phyloP scores from a whole-genome alignment of 2,329 filamentous ascomycete species.

The Ascochyta koolunga region DNA sequence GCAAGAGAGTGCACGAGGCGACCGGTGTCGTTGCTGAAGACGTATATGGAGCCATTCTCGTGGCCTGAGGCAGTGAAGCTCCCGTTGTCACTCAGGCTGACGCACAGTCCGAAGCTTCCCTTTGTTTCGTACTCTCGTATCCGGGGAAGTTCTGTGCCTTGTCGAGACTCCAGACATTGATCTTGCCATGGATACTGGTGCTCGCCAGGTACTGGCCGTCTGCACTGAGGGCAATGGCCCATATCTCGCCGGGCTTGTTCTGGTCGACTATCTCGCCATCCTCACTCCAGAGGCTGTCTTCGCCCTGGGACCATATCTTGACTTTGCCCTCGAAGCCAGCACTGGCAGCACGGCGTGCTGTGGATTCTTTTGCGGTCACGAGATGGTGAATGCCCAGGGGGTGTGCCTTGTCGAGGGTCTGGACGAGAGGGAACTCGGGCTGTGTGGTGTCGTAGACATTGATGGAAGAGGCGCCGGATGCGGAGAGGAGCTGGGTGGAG shows the following conservation, averaged over 20 bases:
- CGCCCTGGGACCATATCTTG: slow-evolving; percentile 75
- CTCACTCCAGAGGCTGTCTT: slow-evolving; percentile 59
- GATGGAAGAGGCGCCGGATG: slow-evolving; percentile 81
- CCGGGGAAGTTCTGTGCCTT: slow-evolving; percentile 63
- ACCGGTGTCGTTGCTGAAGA: slow-evolving; percentile 92
- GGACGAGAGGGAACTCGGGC: slow-evolving; percentile 74
- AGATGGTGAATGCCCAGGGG: slow-evolving; percentile 91
- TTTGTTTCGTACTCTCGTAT: slow-evolving; percentile 89
- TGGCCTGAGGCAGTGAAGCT: slow-evolving; percentile 89
- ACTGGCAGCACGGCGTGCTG: slow-evolving; percentile 68
- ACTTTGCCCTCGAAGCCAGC: slow-evolving; percentile 89
- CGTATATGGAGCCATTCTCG: slow-evolving; percentile 87
- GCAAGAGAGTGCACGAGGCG: slow-evolving; percentile 84
- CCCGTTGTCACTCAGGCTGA: slow-evolving; percentile 81
- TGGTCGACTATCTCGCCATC: slow-evolving; percentile 56
- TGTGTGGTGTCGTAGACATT: slow-evolving; percentile 78
- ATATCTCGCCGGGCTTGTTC: slow-evolving; percentile 73
- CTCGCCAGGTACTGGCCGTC: slow-evolving; percentile 85
- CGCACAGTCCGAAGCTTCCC: slow-evolving; percentile 86
- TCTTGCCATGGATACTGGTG: slow-evolving; percentile 83
- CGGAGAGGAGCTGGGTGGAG: slow-evolving; percentile 75
- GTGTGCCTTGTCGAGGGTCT: slow-evolving; percentile 81
- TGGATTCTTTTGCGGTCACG: slow-evolving; percentile 71
- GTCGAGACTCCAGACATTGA: slow-evolving; percentile 81
- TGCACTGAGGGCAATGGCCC: slow-evolving; percentile 85